Evolutionary conservation across 495 filamentous ascomycete genomes (phyloP).

Genomic region (Aspergillus hancockii): DNA sequence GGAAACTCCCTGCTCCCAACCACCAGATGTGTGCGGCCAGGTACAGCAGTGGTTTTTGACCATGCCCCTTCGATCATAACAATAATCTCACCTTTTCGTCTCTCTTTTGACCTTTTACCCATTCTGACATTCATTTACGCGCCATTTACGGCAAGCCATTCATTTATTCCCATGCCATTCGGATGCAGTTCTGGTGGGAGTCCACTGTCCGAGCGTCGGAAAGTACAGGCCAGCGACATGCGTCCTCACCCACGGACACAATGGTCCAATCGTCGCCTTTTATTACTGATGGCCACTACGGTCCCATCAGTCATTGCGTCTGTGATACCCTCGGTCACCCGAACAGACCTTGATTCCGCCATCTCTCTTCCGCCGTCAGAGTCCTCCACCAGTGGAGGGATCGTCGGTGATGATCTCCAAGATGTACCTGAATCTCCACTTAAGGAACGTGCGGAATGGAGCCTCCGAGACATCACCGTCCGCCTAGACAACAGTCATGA

Average conservation of each 20-base stretch:
- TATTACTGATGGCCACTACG: background rate
- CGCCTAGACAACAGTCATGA: background rate
- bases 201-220: conserved; percentile 4
- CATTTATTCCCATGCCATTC: background rate
- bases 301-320: conserved; percentile 7
- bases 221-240: conserved; percentile 1
- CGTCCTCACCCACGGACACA: conserved; percentile 1
- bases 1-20: background rate
- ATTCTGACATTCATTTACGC: background rate
- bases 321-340: conserved; percentile 1
- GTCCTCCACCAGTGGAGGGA: conserved; percentile 18
- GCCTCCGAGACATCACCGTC: background rate
- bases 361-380: background rate
- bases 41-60: background rate
- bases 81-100: conserved; percentile 3
- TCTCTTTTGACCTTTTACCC: background rate
- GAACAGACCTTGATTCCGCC: conserved; percentile 4
- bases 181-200: background rate
- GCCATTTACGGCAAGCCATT: conserved; percentile 1
- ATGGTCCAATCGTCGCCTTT: background rate
- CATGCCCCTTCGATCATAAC: conserved; percentile 7
- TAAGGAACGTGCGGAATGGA: conserved; percentile 7
- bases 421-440: conserved; percentile 15
- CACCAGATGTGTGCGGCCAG: conserved; percentile 3
- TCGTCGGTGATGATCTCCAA: conserved; percentile 21